Base-by-base conservation (phyloP, 169 alveolate species). In the Eimeria nieschulzi region DNA sequence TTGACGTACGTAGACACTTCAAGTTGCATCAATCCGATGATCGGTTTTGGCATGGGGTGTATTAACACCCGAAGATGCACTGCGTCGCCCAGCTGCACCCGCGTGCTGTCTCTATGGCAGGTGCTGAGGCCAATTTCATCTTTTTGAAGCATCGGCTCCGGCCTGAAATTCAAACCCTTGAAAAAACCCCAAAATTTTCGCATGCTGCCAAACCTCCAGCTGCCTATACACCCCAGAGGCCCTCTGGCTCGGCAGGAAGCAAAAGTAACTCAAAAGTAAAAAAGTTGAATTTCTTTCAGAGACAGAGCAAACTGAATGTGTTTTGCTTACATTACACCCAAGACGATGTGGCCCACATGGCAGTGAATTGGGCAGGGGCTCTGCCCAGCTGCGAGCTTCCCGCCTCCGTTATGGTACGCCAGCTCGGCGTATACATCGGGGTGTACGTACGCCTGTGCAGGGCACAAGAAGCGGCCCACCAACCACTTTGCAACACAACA, bases 41-140 rank as follows among this genome's bases (percentile, higher is more conserved):
- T 33, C 13, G 71, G 71, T 59, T 55, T 68, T 26, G 82, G 64
- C 2, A 73, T 59, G 9, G 76, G 78, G 55, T 23, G 87, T 1
- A 21, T 25, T 2, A 79, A 79, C 5, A 72, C 61, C 19, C 91
- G 84, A 0, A 90, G 72, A 25, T 39, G 53, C 0, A 90, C 80
- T 2, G 84, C 90, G 21, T 90, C 93, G 17, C 91, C 61, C 63
- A 90, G 23, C 51, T 90, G 93, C 17, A 90, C 55, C 39, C 51
- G 25, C 21, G 91, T 70, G 70, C 93, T 90, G 19, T 90, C 93
- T 15, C 93, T 63, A 19, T 90, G 93, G 33, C 93, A 90, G n/a
- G 87, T 90, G 75, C 83, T 90, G 84, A 90, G 79, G 25, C 93
- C 93, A 9, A 90, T 79, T 12, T 90, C 93, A 9, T 59, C 75